phyloP scores from a whole-genome alignment of 2,329 filamentous ascomycete genomes.

The Monilinia aucupariae region DNA sequence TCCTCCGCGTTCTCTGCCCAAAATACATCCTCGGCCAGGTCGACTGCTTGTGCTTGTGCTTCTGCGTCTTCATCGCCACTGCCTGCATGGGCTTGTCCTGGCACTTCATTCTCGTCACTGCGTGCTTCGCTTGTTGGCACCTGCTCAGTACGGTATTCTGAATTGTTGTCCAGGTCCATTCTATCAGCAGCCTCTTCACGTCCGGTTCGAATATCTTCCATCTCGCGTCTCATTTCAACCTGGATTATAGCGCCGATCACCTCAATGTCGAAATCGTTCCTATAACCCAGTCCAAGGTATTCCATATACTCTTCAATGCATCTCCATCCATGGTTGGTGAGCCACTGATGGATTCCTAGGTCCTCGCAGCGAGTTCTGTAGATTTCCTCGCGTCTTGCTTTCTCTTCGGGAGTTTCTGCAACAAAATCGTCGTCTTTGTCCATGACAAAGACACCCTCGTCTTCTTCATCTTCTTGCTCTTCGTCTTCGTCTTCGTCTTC shows the following conservation, averaged over 20 bases:
- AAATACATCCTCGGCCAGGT: conserved; percentile 20
- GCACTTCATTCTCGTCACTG: not conserved
- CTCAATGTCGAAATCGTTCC: not conserved
- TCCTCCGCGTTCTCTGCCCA: conserved; percentile 36
- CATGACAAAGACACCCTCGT: not conserved
- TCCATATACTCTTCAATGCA: not conserved
- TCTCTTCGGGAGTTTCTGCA: not conserved
- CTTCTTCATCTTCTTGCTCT: too few relatives aligned
- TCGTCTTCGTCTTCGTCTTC: not conserved
- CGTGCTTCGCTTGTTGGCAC: not conserved
- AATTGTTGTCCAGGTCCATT: not conserved
- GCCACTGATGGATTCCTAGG: conserved; percentile 2
- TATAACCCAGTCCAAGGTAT: not conserved
- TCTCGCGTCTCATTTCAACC: not conserved
- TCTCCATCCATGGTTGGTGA: not conserved
- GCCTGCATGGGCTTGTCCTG: not conserved
- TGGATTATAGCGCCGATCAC: not conserved
- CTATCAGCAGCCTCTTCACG: not conserved
- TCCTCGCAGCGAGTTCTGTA: not conserved
- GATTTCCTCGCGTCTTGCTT: not conserved
- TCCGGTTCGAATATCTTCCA: not conserved
- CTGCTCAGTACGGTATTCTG: not conserved
- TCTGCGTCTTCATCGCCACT: conserved; percentile 36
- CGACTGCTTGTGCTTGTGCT: conserved; percentile 36
- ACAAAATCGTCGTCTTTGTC: not conserved